These are phyloP conservation scores for Mycena amicta DNA, from an alignment of 768 basidiomycete genomes.

Conservation along the genomic window DNA sequence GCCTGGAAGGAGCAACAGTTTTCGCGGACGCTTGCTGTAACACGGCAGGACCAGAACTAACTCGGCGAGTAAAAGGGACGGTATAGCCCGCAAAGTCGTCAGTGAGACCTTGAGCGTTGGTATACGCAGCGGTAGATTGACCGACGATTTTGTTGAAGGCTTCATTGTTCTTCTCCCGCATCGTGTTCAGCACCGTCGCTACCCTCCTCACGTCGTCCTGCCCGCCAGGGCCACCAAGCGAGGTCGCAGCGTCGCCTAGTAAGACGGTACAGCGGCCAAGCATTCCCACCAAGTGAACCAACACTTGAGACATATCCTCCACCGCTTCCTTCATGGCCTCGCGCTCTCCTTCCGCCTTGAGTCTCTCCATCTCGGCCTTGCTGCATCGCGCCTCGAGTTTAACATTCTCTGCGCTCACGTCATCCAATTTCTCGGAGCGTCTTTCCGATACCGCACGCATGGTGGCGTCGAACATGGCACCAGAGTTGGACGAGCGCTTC, in stretches of 20 bases:
- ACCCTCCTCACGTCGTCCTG: conserved; percentile 50
- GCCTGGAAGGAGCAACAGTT: conserved; percentile 33
- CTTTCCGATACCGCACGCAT: conserved; percentile 83
- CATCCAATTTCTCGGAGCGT: conserved; percentile 77
- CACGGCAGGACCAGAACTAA: conserved; percentile 53
- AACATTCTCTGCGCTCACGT: conserved; percentile 66
- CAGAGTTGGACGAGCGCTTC: conserved; percentile 72
- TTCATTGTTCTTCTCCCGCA: conserved; percentile 71
- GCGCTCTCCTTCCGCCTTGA: conserved; percentile 66
- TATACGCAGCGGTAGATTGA: conserved; percentile 64
- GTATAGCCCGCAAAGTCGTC: conserved; percentile 57
- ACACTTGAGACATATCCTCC: conserved; percentile 62
- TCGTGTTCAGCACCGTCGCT: conserved; percentile 49
- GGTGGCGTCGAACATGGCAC: conserved; percentile 83
- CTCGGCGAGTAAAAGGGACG: conserved; percentile 48
- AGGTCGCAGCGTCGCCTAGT: conserved; percentile 58
- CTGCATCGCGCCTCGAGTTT: conserved; percentile 67
- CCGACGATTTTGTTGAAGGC: conserved; percentile 69
- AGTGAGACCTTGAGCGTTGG: conserved; percentile 36
- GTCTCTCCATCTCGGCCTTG: conserved; percentile 70
- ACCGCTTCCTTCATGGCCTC: conserved; percentile 66
- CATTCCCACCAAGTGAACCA: conserved; percentile 78
- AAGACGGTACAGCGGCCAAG: conserved; percentile 77
- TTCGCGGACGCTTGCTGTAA: conserved; percentile 33
- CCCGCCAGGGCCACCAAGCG: conserved; percentile 35